Conservation (phyloP, 495 filamentous ascomycete genomes). For the Hyaloscypha hepaticicola region DNA sequence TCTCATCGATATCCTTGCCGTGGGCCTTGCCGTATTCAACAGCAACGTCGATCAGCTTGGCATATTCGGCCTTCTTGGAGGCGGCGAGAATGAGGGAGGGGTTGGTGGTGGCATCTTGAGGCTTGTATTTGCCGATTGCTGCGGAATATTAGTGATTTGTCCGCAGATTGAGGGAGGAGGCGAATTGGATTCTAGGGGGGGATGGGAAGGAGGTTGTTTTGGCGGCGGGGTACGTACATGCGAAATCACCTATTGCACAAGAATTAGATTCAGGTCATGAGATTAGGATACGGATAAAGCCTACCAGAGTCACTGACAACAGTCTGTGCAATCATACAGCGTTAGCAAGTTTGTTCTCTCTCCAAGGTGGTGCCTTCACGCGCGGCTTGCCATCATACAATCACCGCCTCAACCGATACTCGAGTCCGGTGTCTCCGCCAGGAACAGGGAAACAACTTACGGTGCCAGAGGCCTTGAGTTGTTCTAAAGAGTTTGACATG, state of each 20-base stretch:
- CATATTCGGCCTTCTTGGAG: slow-evolving; percentile 97
- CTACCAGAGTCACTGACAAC: slow-evolving; percentile 97
- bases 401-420: slow-evolving; percentile 8
- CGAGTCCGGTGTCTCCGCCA: slow-evolving; percentile 13
- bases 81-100: slow-evolving; percentile 96
- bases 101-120: slow-evolving; percentile 99
- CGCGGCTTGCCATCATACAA: slow-evolving; percentile 8
- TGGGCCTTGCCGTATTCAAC: slow-evolving; percentile 81
- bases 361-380: slow-evolving; percentile 4
- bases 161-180: neutral
- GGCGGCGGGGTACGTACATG: slow-evolving; percentile 55
- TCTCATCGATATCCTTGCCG: slow-evolving; percentile 62
- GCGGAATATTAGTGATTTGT: slow-evolving; percentile 42
- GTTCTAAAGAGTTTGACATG: slow-evolving; percentile 88
- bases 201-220: slow-evolving; percentile 8
- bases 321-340: slow-evolving; percentile 48
- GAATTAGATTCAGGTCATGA: slow-evolving; percentile 18
- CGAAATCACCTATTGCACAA: slow-evolving; percentile 64
- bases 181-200: slow-evolving; percentile 1
- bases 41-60: slow-evolving; percentile 83
- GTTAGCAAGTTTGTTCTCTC: slow-evolving; percentile 25
- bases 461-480: slow-evolving; percentile 94
- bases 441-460: slow-evolving; percentile 53
- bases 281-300: slow-evolving; percentile 30
- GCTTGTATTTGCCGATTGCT: slow-evolving; percentile 99